phyloP scores from a whole-genome alignment of 495 filamentous ascomycete genomes.

The Daldinia grandis region DNA sequence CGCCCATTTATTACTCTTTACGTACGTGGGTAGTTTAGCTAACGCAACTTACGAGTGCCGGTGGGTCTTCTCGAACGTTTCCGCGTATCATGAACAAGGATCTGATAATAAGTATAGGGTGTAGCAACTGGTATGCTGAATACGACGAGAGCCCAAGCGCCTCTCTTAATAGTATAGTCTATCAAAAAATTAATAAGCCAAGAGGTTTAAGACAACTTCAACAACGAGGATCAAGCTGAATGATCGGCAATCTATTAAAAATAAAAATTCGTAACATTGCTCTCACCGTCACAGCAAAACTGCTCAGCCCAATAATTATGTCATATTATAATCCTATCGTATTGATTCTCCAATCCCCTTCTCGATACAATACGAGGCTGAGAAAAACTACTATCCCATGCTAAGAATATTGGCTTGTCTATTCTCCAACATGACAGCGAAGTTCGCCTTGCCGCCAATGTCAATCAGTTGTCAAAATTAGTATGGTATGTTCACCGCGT shows the following conservation, averaged over 20 bases:
- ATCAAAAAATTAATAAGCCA: background rate
- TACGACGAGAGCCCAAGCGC: background rate
- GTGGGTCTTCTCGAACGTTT: background rate
- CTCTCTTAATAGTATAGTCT: background rate
- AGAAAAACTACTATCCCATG: background rate
- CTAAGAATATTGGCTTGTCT: background rate
- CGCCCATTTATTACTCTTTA: background rate
- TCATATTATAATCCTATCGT: background rate
- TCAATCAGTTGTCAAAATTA: background rate
- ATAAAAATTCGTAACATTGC: background rate
- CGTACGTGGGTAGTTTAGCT: too few species aligned
- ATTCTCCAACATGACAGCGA: background rate
- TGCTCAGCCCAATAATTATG: background rate
- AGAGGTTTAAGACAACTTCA: background rate
- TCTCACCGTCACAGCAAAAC: background rate
- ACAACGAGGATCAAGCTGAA: background rate
- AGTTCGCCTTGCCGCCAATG: background rate
- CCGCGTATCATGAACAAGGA: background rate
- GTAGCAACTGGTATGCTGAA: too few species aligned
- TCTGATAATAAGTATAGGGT: too few species aligned
- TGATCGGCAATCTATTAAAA: background rate
- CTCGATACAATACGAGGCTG: background rate
- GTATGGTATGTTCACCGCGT: background rate
- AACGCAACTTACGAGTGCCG: too few species aligned
- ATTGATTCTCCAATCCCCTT: background rate